Base-by-base conservation (phyloP, 805 yeast genomes). In the Kodamaea lidongshanica region DNA sequence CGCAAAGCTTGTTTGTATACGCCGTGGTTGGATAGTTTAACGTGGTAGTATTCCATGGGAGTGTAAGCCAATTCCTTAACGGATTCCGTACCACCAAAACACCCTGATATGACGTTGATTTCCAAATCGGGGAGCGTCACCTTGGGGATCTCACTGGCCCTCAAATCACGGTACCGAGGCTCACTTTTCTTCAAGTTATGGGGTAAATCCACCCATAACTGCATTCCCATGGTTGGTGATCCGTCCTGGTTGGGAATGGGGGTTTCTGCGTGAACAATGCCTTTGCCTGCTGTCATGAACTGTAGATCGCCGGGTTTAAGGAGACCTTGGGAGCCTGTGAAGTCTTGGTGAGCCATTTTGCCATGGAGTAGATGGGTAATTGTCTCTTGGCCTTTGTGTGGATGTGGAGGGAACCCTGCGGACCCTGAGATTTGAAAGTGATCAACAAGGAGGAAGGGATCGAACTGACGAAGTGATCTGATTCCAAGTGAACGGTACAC, bases 241-340 rank as follows among this genome's bases (percentile, higher is more conserved):
- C 78, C 74, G 17, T 37, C 38, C 11, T 61, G 63, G 38, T 59
- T 56, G 22, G 65, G 61, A 20, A 77, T 77, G 7, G 95, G 95
- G 74, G 85, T 84, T 50, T 86, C 95, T 3, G 86, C 72, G 52
- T 85, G 95, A 33, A 82, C 82, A 18, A 85, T 74, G 29, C 92
- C 95, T 44, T 70, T 71, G 38, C 95, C 95, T 4, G 95, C 95
- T 16, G 95, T 86, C 95, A 86, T 86, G 54, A 86, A 85, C 54
- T 86, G 95, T 41, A 86, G 62, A 52, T 86, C 95, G 34, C 95
- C 95, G 5, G 84, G 74, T 38, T 71, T 66, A 30, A 86, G 58
- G 6, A 83, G 65, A 33, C 95, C 95, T 30, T 70, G 66, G n/a
- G 80, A 61, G 1, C 95, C 95, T 2, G 94, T 82, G 56, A 86